Conservation (phyloP, 805 yeast species). For the Suhomyces sp. region DNA sequence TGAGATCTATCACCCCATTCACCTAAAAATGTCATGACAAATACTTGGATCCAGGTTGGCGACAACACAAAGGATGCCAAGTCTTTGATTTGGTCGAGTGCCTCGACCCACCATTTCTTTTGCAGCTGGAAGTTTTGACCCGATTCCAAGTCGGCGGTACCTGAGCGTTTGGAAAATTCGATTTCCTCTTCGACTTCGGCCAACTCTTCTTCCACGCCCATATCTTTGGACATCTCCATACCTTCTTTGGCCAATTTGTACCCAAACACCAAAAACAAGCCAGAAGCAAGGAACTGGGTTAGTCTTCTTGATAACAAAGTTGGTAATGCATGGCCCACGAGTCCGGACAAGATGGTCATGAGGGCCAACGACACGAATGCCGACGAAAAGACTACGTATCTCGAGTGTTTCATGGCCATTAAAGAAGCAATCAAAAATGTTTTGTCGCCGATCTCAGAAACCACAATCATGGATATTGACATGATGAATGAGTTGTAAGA, state of each 20-base stretch:
- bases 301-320: conserved; percentile 72
- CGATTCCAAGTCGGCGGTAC: conserved; percentile 56
- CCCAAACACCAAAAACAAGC: conserved; percentile 81
- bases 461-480: conserved; percentile 86
- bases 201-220: conserved; percentile 91
- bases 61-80: conserved; percentile 66
- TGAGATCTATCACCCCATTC: conserved; percentile 99
- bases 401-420: conserved; percentile 94
- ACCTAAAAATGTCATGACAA: conserved; percentile 92
- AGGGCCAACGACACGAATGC: conserved; percentile 81
- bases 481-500: conserved; percentile 59
- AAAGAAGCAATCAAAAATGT: conserved; percentile 95
- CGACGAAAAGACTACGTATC: conserved; percentile 80
- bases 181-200: conserved; percentile 97
- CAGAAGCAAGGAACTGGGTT: conserved; percentile 80
- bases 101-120: conserved; percentile 23
- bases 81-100: conserved; percentile 45
- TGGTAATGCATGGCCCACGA: conserved; percentile 90
- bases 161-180: conserved; percentile 56
- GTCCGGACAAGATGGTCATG: conserved; percentile 89
- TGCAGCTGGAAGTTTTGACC: conserved; percentile 32
- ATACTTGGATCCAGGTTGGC: conserved; percentile 92
- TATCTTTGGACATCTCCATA: conserved; percentile 68
- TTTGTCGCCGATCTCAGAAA: conserved; percentile 97
- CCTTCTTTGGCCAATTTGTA: conserved; percentile 76